A percentile compares a stretch with the other conserved stretches of the same genome.
These are phyloP conservation scores for Cicer cuneatum DNA, from an alignment of 306 rosid genomes.

Conservation along the genomic window DNA sequence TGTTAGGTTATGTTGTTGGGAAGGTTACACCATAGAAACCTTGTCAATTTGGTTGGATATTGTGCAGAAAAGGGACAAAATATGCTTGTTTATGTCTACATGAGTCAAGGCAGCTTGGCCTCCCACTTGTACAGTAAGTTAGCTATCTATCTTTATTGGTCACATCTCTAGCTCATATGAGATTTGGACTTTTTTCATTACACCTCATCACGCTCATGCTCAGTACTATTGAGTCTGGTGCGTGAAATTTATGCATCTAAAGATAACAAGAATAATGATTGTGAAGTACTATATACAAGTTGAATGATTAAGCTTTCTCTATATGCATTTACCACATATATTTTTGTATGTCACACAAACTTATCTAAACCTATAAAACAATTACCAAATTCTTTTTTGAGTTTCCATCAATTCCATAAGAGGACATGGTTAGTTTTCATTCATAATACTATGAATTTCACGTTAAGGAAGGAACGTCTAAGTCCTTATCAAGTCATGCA, in stretches of 20 bases:
- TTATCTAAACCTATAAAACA: too few species aligned
- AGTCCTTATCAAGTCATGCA: neutral
- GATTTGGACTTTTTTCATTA: neutral
- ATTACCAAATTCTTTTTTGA: too few species aligned
- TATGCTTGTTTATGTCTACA: constrained; percentile 89
- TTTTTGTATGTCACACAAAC: neutral
- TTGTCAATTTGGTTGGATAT: constrained; percentile 90
- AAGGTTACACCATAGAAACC: constrained; percentile 94
- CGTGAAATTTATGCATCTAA: neutral
- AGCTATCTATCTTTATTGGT: constrained; percentile 1
- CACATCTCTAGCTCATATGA: neutral
- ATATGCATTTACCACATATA: neutral
- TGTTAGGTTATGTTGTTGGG: constrained; percentile 90
- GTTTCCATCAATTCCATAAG: too few species aligned
- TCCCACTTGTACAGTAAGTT: constrained; percentile 93
- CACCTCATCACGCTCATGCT: neutral
- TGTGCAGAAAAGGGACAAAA: constrained; percentile 93
- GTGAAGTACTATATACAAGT: neutral
- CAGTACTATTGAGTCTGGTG: neutral
- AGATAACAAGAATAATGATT: too few species aligned
- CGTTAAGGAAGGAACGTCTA: too few species aligned
- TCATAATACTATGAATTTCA: too few species aligned
- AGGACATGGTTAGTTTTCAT: too few species aligned
- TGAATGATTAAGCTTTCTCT: neutral
- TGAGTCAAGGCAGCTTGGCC: constrained; percentile 93